Evolutionary conservation across 176 grass and related monocot species (phyloP), one percentile per base, ranked within the genome.

Genomic region (Cymbopogon citratus): DNA sequence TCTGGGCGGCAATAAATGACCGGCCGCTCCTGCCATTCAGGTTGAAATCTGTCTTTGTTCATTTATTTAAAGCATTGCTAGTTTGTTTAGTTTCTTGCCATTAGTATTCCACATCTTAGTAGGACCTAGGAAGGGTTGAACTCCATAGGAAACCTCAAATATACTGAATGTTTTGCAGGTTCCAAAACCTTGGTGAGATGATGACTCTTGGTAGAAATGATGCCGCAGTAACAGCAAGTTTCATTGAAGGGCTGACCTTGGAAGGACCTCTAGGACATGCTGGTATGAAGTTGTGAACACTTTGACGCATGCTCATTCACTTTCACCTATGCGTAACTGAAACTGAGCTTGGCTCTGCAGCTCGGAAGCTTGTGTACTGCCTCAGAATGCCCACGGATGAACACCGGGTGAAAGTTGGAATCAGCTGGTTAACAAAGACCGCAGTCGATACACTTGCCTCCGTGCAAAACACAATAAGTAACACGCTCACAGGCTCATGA

Each of bases 161-260:
- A 63, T 27, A 13, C 16, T n/a, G 49, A 69, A 54, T 39, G 15
- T 44, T 52, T 92, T 63, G 26, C 43, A 99, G 96, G 87, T 99
- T 95, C 24, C 96, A 99, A 57, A 99, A 99, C 77, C 92, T 99
- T 8, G 92, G 92, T 67, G 96, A 99, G 89, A 99, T 99, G 92
- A 99, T 99, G 96, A 92, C 93, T 2, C 93, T 95, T 13, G 96
- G 96, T 40, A 87, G 67, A 87, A 95, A 84, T 59, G 96, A 99
- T 26, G 92, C 85, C 14, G 92, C 85, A 10, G 79, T 99, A 83
- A 87, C 96, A 27, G 91, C 96, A 21, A 93, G 83, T 81, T 95
- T 99, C 69, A 90, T 95, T 6, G 96, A 93, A n/a, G 92, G 92
- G 12, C 82, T 99, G 40, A 99, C 96, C 46, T 87, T 99, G 73